Evolutionary conservation across 768 basidiomycete species (phyloP).

Genomic region (Auriscalpium microsporum): DNA sequence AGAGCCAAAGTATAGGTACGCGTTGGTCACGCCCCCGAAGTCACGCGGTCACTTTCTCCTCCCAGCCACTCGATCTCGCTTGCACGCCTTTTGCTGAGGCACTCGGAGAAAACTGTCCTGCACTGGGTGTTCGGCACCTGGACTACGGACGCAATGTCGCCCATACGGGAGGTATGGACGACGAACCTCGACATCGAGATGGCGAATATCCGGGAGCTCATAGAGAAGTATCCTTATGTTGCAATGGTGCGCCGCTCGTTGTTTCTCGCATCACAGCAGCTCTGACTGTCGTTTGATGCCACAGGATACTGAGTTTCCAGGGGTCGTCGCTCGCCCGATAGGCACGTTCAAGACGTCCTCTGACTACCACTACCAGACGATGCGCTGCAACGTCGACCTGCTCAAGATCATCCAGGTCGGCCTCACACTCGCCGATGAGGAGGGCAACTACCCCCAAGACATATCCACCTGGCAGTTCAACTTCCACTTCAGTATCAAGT

Average conservation of each 20-base stretch:
- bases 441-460: slow-evolving; percentile 86
- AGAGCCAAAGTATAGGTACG: not conserved
- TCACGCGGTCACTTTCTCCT: not conserved
- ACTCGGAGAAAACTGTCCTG: too few species aligned
- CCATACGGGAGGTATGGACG: slow-evolving; percentile 94
- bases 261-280: slow-evolving; percentile 8
- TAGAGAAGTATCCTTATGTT: slow-evolving; percentile 89
- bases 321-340: slow-evolving; percentile 95
- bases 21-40: not conserved
- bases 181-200: slow-evolving; percentile 92
- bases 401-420: slow-evolving; percentile 97
- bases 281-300: slow-evolving; percentile 15
- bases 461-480: slow-evolving; percentile 99
- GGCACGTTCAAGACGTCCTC: slow-evolving; percentile 94
- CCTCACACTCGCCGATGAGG: slow-evolving; percentile 87
- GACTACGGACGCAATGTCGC: slow-evolving; percentile 40
- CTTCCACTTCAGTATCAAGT: slow-evolving; percentile 89
- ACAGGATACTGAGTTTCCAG: slow-evolving; percentile 98
- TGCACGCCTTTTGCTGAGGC: not conserved
- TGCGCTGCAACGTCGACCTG: slow-evolving; percentile 98
- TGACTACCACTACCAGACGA: slow-evolving; percentile 99
- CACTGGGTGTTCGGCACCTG: not conserved
- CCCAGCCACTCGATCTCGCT: not conserved
- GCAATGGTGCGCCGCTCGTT: slow-evolving; percentile 66
- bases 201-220: slow-evolving; percentile 73